Conservation (phyloP, 2,329 filamentous ascomycete species). For the Aspergillus aculeatinus region DNA sequence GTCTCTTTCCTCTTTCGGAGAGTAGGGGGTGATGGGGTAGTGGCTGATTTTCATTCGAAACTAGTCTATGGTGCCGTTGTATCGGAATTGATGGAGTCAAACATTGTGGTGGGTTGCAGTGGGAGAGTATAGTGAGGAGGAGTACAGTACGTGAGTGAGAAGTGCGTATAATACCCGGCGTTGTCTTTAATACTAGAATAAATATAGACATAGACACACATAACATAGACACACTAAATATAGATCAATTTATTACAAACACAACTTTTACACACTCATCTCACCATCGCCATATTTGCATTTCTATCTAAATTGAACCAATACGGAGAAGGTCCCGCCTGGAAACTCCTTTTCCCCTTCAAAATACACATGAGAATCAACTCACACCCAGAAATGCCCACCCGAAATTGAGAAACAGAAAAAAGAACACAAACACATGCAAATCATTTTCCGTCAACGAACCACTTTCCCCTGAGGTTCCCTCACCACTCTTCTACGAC, state of each 20-base stretch:
- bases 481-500: constrained; percentile 53
- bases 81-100: constrained; percentile 17
- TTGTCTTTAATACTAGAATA: not conserved
- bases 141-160: constrained; percentile 4
- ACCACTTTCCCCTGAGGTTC: not conserved
- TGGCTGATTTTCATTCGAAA: too few species aligned
- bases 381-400: not conserved
- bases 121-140: constrained; percentile 2
- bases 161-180: constrained; percentile 2
- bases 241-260: too few species aligned
- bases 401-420: not conserved
- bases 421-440: constrained; percentile 1
- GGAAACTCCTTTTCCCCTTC: not conserved
- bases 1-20: not conserved
- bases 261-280: not conserved
- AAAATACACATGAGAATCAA: constrained; percentile 1
- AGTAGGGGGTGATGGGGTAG: not conserved
- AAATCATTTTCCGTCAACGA: not conserved
- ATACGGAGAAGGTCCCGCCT: not conserved
- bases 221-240: too few species aligned
- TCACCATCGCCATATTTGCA: not conserved
- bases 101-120: not conserved
- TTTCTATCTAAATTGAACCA: constrained; percentile 10
- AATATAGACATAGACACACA: not conserved
- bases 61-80: constrained; percentile 38